Base-by-base conservation (phyloP, 257 asterid species). In the Solanum bulbocastanum region DNA sequence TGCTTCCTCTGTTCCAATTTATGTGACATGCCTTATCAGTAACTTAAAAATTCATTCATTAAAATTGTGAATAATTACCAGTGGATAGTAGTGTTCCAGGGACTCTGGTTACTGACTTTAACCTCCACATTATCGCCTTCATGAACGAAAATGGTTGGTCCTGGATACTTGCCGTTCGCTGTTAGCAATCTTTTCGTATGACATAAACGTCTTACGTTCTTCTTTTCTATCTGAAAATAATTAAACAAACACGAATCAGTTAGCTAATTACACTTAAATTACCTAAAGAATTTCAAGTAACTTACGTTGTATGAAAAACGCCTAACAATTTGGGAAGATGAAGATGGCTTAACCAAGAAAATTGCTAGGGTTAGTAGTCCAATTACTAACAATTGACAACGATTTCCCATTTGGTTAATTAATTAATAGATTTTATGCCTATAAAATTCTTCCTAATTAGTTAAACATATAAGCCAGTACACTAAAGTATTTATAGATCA, bases 91-190 rank as follows among this genome's bases (percentile, higher is more conserved):
- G 98, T 94, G 89, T 96, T 96, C 56, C 87, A 86, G 5, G 92
- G 90, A 76, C 89, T 96, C 27, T 9, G 74, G 88, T 96, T 96
- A 10, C 92, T 92, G 49, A 96, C 98, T 84, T 73, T 89, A 10
- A 96, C 73, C 84, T 93, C 93, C 30, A 94, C 95, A 83, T 92
- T 87, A 87, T 96, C 98, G 27, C 98, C 97, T 94, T 96, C 98
- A 69, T 93, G 89, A 56, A 94, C 95, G n/a, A 72, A 52, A 76
- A 96, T 93, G 32, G 92, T 92, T 23, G 98, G 98, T 56, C 98
- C 98, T 22, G 97, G 98, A 91, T 83, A 96, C 89, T 90, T 78
- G 23, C 98, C 98, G 14, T 94, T 94, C 32, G 94, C 93, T 3
- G 94, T 94, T 86, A 96, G 83, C 18, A 93, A 62, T 75, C 66